These are phyloP conservation scores for Rosa persica DNA, from an alignment of 306 rosid genomes.

Conservation along the genomic window DNA sequence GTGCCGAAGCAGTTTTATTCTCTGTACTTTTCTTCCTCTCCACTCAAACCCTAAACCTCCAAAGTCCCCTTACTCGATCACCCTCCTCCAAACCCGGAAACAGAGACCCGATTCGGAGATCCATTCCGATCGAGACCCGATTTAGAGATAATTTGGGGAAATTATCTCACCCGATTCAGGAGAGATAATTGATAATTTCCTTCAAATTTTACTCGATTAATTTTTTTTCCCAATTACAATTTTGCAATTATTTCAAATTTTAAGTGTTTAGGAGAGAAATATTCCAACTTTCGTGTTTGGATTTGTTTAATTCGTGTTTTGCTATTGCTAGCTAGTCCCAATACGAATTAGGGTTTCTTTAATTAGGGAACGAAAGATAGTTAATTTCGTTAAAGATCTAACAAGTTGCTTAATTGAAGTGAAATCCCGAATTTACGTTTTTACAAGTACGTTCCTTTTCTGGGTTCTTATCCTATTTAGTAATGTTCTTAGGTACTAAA, in stretches of 20 bases:
- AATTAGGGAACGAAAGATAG: neutral
- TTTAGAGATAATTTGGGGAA: too few species aligned
- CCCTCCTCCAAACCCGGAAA: neutral
- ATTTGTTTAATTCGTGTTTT: neutral
- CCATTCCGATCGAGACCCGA: too few species aligned
- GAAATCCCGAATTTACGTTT: neutral
- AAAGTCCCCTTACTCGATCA: neutral
- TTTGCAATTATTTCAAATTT: neutral
- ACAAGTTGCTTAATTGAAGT: neutral
- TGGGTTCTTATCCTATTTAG: neutral
- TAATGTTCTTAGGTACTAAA: neutral
- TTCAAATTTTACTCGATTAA: too few species aligned
- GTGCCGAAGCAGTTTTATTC: neutral
- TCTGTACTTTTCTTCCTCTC: too few species aligned
- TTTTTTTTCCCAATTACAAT: neutral
- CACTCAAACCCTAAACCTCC: neutral
- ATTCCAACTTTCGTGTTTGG: neutral
- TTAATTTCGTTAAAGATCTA: neutral
- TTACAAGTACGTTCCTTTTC: neutral
- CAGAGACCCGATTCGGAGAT: too few species aligned
- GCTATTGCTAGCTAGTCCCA: neutral
- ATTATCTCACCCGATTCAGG: neutral
- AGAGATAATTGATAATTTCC: neutral
- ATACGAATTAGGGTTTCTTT: neutral
- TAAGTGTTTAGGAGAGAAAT: neutral